Percentiles rank a stretch among this genome's conserved stretches.
Evolutionary conservation across 2,329 filamentous ascomycete species (phyloP).

Genomic region (Golovinomyces cichoracearum): DNA sequence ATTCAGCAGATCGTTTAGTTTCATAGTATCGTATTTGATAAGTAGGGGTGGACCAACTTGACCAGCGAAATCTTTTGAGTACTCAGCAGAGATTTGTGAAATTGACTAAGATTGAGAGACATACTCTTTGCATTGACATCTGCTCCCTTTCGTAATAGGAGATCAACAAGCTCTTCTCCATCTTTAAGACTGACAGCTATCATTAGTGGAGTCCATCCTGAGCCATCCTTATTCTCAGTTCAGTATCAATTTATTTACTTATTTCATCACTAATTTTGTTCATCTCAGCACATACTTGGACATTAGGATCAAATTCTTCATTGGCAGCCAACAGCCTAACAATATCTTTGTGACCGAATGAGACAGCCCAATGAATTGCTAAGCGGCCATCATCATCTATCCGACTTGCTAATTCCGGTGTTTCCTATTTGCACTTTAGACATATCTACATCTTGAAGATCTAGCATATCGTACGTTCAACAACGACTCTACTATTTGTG

Average conservation of each 20-base stretch:
- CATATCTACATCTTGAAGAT: not conserved
- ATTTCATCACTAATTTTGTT: no score
- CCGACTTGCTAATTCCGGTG: conserved; percentile 45
- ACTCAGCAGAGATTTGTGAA: conserved; percentile 5
- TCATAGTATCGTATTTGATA: conserved; percentile 1
- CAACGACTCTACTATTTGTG: conserved; percentile 44
- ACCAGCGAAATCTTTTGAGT: conserved; percentile 30
- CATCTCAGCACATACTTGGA: conserved; percentile 26
- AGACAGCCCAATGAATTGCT: conserved; percentile 81
- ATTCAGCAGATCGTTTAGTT: not conserved
- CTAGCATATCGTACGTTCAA: conserved; percentile 28
- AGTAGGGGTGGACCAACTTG: conserved; percentile 22
- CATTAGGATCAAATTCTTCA: conserved; percentile 60
- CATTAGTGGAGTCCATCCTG: conserved; percentile 66
- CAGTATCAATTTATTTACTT: not conserved
- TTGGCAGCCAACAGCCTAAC: conserved; percentile 43
- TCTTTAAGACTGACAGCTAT: conserved; percentile 54
- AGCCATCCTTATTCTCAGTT: conserved; percentile 30
- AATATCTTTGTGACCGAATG: conserved; percentile 54
- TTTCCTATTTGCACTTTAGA: conserved; percentile 26
- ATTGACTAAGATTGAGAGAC: conserved; percentile 4
- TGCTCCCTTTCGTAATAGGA: conserved; percentile 43
- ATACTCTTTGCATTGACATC: conserved; percentile 49
- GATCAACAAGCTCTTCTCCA: conserved; percentile 37
- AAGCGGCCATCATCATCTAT: conserved; percentile 73